A percentile compares a stretch with the other conserved stretches of the same genome.
Conservation (phyloP, 371 early-diverging fungal species). For the Mortierella sp. region DNA sequence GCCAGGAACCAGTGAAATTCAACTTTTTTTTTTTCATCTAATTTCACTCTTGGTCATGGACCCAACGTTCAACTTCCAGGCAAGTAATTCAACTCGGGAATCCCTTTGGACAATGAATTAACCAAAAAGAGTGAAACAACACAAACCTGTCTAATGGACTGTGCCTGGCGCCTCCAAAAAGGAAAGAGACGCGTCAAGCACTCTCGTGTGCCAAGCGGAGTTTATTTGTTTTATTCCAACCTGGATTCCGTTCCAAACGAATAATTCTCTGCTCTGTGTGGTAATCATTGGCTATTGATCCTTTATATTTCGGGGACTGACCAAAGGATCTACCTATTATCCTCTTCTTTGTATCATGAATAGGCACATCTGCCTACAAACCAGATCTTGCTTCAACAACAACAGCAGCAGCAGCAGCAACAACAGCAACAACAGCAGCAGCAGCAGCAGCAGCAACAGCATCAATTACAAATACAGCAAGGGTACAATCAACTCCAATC, state of each 20-base stretch:
- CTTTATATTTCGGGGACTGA: not conserved
- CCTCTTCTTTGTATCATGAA: not conserved
- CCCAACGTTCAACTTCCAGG: constrained; percentile 43
- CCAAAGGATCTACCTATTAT: not conserved
- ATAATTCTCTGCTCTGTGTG: no score
- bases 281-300: not conserved
- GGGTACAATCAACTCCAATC: constrained; percentile 51
- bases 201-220: not conserved
- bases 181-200: not conserved
- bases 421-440: constrained; percentile 54
- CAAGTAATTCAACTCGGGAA: constrained; percentile 7
- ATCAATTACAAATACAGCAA: constrained; percentile 43
- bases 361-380: constrained; percentile 27
- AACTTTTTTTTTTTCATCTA: not conserved
- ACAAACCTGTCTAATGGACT: not conserved
- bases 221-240: not conserved
- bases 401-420: constrained; percentile 51
- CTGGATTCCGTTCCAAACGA: no score
- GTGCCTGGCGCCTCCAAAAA: not conserved
- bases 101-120: not conserved
- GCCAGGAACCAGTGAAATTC: not conserved
- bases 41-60: constrained; percentile 17
- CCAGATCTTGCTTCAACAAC: constrained; percentile 55
- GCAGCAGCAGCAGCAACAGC: constrained; percentile 49
- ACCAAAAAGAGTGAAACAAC: not conserved